These are phyloP conservation scores for Miamiensis avidus DNA, from an alignment of 169 alveolate genomes.

Conservation along the genomic window DNA sequence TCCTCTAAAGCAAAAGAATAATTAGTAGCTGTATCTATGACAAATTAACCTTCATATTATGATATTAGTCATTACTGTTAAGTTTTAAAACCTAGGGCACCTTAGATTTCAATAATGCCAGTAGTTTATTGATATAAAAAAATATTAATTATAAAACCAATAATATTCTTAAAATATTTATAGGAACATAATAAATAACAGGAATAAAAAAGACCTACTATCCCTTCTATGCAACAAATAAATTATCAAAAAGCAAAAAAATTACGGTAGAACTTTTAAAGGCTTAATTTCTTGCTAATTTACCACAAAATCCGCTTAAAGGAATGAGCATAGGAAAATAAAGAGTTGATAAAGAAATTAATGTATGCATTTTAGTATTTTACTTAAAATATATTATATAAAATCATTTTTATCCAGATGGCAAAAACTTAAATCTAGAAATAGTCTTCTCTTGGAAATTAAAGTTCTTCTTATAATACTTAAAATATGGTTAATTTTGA, in stretches of 20 bases:
- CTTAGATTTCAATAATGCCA: no score
- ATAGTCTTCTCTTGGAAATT: neutral
- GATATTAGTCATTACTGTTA: no score
- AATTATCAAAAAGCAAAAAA: neutral
- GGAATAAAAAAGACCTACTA: no score
- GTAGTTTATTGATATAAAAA: neutral
- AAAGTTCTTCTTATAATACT: neutral
- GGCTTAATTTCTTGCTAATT: neutral
- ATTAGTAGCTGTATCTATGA: no score
- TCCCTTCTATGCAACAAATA: no score
- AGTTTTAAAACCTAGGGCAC: no score
- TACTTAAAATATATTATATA: no score
- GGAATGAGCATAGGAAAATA: neutral
- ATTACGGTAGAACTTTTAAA: no score
- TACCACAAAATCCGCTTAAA: neutral
- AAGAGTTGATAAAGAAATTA: neutral
- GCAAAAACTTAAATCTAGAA: neutral
- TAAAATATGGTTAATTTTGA: neutral
- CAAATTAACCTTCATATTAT: no score
- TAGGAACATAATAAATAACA: neutral
- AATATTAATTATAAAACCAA: no score
- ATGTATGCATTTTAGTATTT: neutral
- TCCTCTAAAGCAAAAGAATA: no score
- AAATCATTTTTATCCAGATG: neutral
- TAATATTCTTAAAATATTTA: no score